phyloP scores from a whole-genome alignment of 2,329 filamentous ascomycete genomes.

The Dryadomyces quercus-mongolicae region DNA sequence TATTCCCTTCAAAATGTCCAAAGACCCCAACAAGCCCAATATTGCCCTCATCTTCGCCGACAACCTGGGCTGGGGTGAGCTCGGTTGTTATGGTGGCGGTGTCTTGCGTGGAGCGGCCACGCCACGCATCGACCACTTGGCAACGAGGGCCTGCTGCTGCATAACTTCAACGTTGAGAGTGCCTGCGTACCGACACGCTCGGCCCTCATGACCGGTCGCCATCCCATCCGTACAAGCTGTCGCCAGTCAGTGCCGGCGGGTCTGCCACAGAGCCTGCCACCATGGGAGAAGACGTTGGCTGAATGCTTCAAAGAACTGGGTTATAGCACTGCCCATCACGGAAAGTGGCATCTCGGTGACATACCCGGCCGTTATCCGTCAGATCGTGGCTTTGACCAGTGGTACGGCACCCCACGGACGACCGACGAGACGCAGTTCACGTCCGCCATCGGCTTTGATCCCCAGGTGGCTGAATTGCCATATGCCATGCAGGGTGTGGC shows the following conservation, averaged over 20 bases:
- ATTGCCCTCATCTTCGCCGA: conserved; percentile 22
- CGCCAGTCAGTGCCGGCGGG: conserved; percentile 21
- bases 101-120: conserved; percentile 20
- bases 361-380: conserved; percentile 21
- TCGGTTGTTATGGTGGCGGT: conserved; percentile 18
- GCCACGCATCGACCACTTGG: conserved; percentile 20
- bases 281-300: conserved; percentile 20
- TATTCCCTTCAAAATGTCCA: conserved; percentile 10
- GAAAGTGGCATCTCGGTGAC: conserved; percentile 25
- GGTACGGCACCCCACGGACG: conserved; percentile 23
- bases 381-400: conserved; percentile 24
- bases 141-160: conserved; percentile 20
- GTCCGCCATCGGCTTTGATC: conserved; percentile 18
- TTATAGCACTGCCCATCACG: conserved; percentile 21
- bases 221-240: conserved; percentile 23
- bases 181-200: conserved; percentile 23
- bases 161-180: conserved; percentile 26
- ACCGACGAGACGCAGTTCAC: conserved; percentile 25
- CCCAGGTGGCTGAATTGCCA: conserved; percentile 21
- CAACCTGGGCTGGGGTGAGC: conserved; percentile 24
- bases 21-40: conserved; percentile 16
- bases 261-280: conserved; percentile 20
- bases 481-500: conserved; percentile 22
- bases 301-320: conserved; percentile 18
- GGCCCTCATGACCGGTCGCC: conserved; percentile 22